Conservation (phyloP, 1,284 basidiomycete species). For the Cutaneotrichosporon cyanovorans region DNA sequence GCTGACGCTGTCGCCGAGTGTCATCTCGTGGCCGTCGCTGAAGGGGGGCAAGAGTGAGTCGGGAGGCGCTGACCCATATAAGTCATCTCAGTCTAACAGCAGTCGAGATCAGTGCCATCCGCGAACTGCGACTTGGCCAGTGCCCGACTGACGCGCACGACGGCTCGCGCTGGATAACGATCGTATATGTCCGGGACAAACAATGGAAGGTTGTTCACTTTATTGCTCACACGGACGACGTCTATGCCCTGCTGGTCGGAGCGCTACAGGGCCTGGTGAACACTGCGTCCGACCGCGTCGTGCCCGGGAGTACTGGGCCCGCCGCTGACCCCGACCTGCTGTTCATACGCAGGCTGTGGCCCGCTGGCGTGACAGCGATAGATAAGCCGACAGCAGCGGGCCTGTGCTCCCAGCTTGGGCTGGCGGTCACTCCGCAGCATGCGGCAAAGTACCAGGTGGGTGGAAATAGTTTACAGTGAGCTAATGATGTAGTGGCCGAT, state of each 20-base stretch:
- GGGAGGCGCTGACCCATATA: too few relatives aligned
- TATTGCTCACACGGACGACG: constrained; percentile 64
- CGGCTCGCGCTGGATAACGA: constrained; percentile 48
- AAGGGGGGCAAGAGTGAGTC: constrained; percentile 64
- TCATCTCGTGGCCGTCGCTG: constrained; percentile 77
- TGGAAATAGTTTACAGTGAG: not conserved
- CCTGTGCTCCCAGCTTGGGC: constrained; percentile 57
- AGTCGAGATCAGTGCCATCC: constrained; percentile 86
- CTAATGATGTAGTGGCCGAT: constrained; percentile 46
- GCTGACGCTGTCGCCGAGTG: constrained; percentile 67
- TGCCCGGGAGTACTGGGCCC: constrained; percentile 25
- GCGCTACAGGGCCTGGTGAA: constrained; percentile 47
- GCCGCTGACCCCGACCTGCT: constrained; percentile 38
- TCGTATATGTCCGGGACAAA: constrained; percentile 51
- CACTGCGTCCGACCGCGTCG: constrained; percentile 28
- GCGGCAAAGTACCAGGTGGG: constrained; percentile 8
- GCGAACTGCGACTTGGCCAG: constrained; percentile 75
- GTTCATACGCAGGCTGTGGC: constrained; percentile 42
- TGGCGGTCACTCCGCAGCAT: constrained; percentile 12
- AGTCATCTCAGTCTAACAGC: not conserved
- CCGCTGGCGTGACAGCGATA: constrained; percentile 27
- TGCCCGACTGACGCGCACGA: constrained; percentile 55
- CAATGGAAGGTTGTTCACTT: constrained; percentile 89
- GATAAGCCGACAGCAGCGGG: constrained; percentile 47
- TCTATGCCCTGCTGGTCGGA: constrained; percentile 53